Percentiles rank a stretch among this genome's conserved stretches.
These are phyloP conservation scores for Canavalia gladiata DNA, from an alignment of 306 rosid genomes.

Conservation along the genomic window DNA sequence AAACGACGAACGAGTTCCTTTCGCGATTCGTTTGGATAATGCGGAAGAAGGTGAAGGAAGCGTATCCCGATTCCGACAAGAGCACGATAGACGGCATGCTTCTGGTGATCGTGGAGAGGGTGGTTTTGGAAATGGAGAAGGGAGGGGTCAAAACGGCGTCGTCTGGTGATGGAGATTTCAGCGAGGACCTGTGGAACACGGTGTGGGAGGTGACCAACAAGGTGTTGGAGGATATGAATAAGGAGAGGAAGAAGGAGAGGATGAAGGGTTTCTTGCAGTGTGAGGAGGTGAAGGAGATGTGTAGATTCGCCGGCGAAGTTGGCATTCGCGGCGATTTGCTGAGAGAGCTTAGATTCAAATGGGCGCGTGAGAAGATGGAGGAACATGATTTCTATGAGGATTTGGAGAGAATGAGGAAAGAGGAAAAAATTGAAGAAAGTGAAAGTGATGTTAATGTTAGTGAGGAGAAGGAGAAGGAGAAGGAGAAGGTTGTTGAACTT, in stretches of 20 bases:
- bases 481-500: constrained; percentile 62
- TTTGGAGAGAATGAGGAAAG: constrained; percentile 65
- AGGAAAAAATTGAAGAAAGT: constrained; percentile 41
- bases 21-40: constrained; percentile 85
- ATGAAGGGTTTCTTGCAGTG: constrained; percentile 82
- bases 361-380: constrained; percentile 95
- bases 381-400: constrained; percentile 75
- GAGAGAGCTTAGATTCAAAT: constrained; percentile 88
- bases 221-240: constrained; percentile 85
- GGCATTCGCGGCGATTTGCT: constrained; percentile 88
- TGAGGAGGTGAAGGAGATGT: constrained; percentile 86
- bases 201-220: constrained; percentile 89
- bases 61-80: constrained; percentile 63
- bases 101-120: constrained; percentile 64
- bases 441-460: constrained; percentile 31
- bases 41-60: constrained; percentile 65
- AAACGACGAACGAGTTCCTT: constrained; percentile 70
- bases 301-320: constrained; percentile 87
- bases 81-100: constrained; percentile 74
- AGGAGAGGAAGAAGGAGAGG: constrained; percentile 80
- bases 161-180: constrained; percentile 59
- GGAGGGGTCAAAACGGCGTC: constrained; percentile 47
- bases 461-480: constrained; percentile 44
- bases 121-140: constrained; percentile 72
- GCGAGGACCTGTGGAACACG: constrained; percentile 90